Conservation (phyloP, 108 stramenopile species). For the Pseudonitzschia delicatissima region DNA sequence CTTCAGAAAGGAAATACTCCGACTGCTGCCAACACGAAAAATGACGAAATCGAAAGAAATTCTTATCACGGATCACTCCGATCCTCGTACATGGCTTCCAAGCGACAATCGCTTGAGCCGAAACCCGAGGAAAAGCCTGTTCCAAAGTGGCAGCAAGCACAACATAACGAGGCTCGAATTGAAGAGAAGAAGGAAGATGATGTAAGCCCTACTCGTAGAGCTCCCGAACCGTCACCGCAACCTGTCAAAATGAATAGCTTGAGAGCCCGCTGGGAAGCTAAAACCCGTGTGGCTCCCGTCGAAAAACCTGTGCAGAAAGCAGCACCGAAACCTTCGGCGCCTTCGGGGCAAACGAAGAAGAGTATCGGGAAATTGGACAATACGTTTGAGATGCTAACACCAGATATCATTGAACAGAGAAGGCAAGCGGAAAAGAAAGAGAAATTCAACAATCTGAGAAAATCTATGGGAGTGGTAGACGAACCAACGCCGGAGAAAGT, state of each 20-base stretch:
- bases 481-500: slow-evolving; percentile 22
- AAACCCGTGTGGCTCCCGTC: background rate
- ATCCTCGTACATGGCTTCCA: slow-evolving; percentile 13
- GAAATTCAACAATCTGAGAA: slow-evolving; percentile 14
- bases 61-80: slow-evolving; percentile 8
- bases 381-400: slow-evolving; percentile 25
- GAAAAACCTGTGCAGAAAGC: background rate
- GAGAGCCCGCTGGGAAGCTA: slow-evolving; percentile 23
- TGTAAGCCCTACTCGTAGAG: background rate
- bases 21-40: no score
- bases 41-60: no score
- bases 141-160: background rate
- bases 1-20: background rate
- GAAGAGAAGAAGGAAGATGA: slow-evolving; percentile 42
- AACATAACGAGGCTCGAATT: background rate
- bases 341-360: background rate
- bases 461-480: slow-evolving; percentile 2
- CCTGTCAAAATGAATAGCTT: slow-evolving; percentile 11
- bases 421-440: slow-evolving; percentile 16
- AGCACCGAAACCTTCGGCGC: background rate
- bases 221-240: background rate
- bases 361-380: slow-evolving; percentile 5
- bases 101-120: background rate
- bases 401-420: slow-evolving; percentile 25
- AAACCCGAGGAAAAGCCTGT: background rate